These are phyloP conservation scores for Yamadazyma akitaensis DNA, from an alignment of 805 yeast genomes.

Conservation along the genomic window DNA sequence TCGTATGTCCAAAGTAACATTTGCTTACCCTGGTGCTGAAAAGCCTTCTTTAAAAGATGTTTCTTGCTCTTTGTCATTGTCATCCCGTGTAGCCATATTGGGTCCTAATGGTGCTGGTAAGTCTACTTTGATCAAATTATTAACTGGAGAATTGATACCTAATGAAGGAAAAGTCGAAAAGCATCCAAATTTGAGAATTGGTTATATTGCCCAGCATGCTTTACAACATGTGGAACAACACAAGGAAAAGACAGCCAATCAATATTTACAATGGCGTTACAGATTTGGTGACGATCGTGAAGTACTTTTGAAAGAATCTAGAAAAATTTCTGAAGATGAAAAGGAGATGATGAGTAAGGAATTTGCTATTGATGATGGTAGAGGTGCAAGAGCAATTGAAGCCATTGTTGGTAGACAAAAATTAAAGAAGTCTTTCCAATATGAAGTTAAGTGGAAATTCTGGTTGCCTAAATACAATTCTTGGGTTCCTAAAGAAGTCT, in stretches of 20 bases:
- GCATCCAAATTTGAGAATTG: constrained; percentile 97
- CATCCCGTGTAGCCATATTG: constrained; percentile 94
- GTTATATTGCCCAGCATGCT: constrained; percentile 98
- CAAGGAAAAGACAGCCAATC: constrained; percentile 96
- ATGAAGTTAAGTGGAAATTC: constrained; percentile 83
- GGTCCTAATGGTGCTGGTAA: constrained; percentile 99
- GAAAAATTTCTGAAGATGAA: constrained; percentile 77
- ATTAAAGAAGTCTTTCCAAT: constrained; percentile 93
- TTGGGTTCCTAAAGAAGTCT: constrained; percentile 83
- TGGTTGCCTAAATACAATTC: constrained; percentile 93
- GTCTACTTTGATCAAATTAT: constrained; percentile 87
- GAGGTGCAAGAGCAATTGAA: constrained; percentile 84
- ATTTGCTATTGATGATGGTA: constrained; percentile 79
- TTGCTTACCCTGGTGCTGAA: constrained; percentile 83
- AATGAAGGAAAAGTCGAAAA: constrained; percentile 88
- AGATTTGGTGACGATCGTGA: constrained; percentile 98
- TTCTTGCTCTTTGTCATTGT: constrained; percentile 85
- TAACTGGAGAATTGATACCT: constrained; percentile 91
- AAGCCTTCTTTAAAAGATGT: constrained; percentile 79
- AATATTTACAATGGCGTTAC: constrained; percentile 97
- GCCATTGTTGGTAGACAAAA: constrained; percentile 97
- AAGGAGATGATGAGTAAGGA: constrained; percentile 71
- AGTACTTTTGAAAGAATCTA: constrained; percentile 86
- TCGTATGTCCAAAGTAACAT: constrained; percentile 78
- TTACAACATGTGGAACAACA: constrained; percentile 96